Evolutionary conservation across 306 rosid species (phyloP), one percentile per base, ranked within the genome.

Genomic region (Ormosia emarginata): DNA sequence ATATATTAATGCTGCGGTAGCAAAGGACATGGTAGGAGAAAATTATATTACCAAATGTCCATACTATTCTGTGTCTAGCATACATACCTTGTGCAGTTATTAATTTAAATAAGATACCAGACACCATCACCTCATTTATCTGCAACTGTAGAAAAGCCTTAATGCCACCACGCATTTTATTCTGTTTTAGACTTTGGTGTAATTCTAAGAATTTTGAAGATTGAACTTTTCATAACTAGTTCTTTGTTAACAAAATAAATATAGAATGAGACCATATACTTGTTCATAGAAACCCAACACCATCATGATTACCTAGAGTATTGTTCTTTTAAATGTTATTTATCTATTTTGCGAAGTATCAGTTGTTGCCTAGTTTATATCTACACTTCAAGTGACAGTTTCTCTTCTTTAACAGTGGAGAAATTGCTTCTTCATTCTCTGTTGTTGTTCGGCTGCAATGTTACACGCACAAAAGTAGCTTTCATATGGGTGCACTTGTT

Each of bases 351-450:
- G 44, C 49, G 4, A 14, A 61, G 47, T 40, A 69, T 75, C 30
- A 62, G 57, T n/a, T 80, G 34, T 40, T 66, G 40, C 72, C 55
- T 32, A 67, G 57, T 49, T 30, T 55, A 61, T 80, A 34, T 62
- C 41, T 66, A 47, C 76, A 43, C 36, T 78, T 76, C 43, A 44
- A 76, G 44, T 82, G 78, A 61, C 43, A 17, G 41, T 76, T 71
- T n/a, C 59, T 79, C 57, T 67, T 85, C 49, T 50, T 81, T 65
- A 68, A 84, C 90, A 81, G 91, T 70, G 88, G 81, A 67, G 67
- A 79, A 70, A 76, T 80, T 86, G 81, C 79, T 74, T 86, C 82
- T 79, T 76, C 80, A 79, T 80, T 79, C 12, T 61, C 59, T 85
- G 32, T 57, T 71, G 47, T 14, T 71, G 68, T 63, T 43, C 40